These are phyloP conservation scores for Camellia lanceoleosa DNA, from an alignment of 148 eudicot genomes.

Conservation along the genomic window DNA sequence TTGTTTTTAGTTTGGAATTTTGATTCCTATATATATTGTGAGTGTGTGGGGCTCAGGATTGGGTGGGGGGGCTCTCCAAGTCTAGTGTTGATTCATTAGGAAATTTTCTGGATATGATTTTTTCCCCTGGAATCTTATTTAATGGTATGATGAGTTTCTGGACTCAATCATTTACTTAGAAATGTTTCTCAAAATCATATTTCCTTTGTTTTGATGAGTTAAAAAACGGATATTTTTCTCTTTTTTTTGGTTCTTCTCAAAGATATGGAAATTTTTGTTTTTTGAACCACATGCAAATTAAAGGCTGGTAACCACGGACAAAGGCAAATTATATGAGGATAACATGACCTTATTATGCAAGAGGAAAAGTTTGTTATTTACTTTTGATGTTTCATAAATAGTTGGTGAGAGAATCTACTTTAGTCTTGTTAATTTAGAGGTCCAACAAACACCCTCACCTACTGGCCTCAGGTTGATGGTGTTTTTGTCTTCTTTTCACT, in stretches of 20 bases:
- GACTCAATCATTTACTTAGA: not conserved
- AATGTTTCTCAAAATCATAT: not conserved
- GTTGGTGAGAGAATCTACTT: slow-evolving; percentile 24
- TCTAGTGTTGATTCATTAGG: not conserved
- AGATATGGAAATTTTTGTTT: not conserved
- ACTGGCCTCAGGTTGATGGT: slow-evolving; percentile 13
- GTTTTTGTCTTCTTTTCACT: slow-evolving; percentile 5
- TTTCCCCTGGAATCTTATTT: not conserved
- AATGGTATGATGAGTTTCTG: not conserved
- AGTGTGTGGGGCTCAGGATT: not conserved
- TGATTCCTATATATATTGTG: not conserved
- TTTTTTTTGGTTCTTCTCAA: not conserved
- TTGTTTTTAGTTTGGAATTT: not conserved
- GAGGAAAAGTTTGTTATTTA: not conserved
- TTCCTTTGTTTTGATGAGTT: not conserved
- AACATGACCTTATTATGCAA: not conserved
- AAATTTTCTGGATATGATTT: not conserved
- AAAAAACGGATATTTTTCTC: not conserved
- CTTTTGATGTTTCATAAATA: slow-evolving; percentile 4
- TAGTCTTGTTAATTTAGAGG: slow-evolving; percentile 11
- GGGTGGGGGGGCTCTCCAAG: not conserved
- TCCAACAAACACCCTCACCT: slow-evolving; percentile 7
- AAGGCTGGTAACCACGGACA: not conserved
- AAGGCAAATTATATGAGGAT: not conserved
- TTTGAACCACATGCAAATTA: not conserved